Percentiles rank a stretch among this genome's conserved stretches.
Conservation (phyloP, 768 basidiomycete species). For the Trametopsis cervina region DNA sequence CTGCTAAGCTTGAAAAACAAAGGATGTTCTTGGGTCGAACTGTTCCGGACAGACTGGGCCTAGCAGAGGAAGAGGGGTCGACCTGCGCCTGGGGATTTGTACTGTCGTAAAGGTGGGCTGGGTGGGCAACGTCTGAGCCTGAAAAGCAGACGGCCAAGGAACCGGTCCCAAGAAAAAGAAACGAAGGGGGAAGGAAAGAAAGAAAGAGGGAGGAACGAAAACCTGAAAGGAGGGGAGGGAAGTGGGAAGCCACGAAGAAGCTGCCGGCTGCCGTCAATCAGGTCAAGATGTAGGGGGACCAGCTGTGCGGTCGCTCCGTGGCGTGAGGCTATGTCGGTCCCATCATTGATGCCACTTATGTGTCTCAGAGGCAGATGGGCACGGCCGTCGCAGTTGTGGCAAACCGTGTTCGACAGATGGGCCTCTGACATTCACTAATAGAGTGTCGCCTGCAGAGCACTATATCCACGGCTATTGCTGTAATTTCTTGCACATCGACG, state of each 20-base stretch:
- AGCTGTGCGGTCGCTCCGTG: no score
- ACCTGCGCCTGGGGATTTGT: constrained; percentile 34
- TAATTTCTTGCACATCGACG: no score
- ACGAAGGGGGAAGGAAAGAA: constrained; percentile 14
- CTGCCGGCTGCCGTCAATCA: neutral
- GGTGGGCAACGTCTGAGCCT: constrained; percentile 21
- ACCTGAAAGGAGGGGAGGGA: constrained; percentile 3
- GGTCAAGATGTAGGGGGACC: neutral
- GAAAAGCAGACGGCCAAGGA: constrained; percentile 21
- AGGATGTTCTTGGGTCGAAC: constrained; percentile 10
- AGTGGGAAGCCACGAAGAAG: neutral
- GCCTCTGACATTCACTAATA: no score
- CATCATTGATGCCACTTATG: neutral
- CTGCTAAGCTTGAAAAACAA: constrained; percentile 6
- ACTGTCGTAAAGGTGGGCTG: no score
- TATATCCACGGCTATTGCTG: no score
- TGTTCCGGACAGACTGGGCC: constrained; percentile 19
- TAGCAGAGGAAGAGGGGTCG: constrained; percentile 26
- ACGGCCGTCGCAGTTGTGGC: no score
- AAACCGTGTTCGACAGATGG: no score
- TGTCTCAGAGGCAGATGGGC: neutral
- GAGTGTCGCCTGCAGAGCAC: no score
- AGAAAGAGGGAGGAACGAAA: constrained; percentile 11
- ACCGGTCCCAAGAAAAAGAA: constrained; percentile 17
- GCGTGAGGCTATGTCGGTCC: neutral